A percentile compares a stretch with the other conserved stretches of the same genome.
Evolutionary conservation across 169 alveolate species (phyloP).

Genomic region (Cryptosporidium canis): DNA sequence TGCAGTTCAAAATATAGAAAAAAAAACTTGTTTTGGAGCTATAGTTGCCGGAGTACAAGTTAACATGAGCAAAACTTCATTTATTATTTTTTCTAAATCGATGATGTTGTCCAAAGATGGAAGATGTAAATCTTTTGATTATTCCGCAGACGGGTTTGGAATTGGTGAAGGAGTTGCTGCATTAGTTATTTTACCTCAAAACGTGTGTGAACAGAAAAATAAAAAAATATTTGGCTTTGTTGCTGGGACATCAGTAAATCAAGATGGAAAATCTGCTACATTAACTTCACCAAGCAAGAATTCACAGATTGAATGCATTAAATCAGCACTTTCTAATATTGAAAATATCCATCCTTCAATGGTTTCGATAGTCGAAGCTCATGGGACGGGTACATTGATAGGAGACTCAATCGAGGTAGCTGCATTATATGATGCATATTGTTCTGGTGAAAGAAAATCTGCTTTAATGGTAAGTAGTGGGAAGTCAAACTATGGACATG

Average conservation of each 20-base stretch:
- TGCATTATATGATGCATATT: slow-evolving; percentile 61
- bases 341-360: slow-evolving; percentile 36
- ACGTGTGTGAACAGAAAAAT: neutral
- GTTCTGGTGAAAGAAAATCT: slow-evolving; percentile 25
- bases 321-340: slow-evolving; percentile 23
- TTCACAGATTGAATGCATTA: slow-evolving; percentile 43
- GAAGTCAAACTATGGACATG: slow-evolving; percentile 32
- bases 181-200: slow-evolving; percentile 70
- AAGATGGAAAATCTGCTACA: slow-evolving; percentile 47
- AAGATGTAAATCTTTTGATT: slow-evolving; percentile 81
- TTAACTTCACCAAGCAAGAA: slow-evolving; percentile 40
- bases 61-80: slow-evolving; percentile 71
- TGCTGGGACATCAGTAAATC: slow-evolving; percentile 58
- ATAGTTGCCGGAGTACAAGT: slow-evolving; percentile 77
- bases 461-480: slow-evolving; percentile 41
- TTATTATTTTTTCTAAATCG: slow-evolving; percentile 74
- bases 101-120: slow-evolving; percentile 80
- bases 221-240: slow-evolving; percentile 26
- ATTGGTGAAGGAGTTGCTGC: slow-evolving; percentile 82
- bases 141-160: slow-evolving; percentile 80
- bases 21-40: slow-evolving; percentile 54
- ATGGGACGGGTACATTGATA: slow-evolving; percentile 62
- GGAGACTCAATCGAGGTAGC: slow-evolving; percentile 60
- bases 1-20: slow-evolving; percentile 60
- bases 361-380: slow-evolving; percentile 42